Percentiles rank a stretch among this genome's conserved stretches.
Conservation (phyloP, 805 yeast species). For the Starmerella floricola region DNA sequence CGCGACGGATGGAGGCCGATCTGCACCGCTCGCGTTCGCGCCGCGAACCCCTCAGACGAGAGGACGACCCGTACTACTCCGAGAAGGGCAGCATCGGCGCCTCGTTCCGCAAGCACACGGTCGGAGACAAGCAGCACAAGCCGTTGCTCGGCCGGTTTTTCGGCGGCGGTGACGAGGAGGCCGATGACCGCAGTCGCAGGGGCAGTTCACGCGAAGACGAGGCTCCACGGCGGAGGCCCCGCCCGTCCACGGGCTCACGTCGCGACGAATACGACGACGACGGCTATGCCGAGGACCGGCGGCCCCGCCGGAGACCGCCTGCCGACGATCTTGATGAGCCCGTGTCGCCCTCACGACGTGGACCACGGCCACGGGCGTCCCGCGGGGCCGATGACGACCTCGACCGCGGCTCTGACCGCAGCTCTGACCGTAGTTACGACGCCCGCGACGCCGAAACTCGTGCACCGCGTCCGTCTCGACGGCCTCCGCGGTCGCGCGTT, state of each 20-base stretch:
- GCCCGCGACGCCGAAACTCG: too few relatives aligned
- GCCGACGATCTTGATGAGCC: slow-evolving; percentile 2
- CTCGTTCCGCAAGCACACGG: slow-evolving; percentile 8
- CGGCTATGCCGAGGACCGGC: background rate
- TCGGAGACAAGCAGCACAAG: slow-evolving; percentile 14
- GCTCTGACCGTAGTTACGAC: background rate
- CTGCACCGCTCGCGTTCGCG: slow-evolving; percentile 11
- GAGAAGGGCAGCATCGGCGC: slow-evolving; percentile 8
- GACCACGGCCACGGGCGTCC: background rate
- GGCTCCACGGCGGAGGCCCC: too few relatives aligned
- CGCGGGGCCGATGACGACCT: background rate
- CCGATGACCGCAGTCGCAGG: background rate
- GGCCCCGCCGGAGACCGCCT: background rate
- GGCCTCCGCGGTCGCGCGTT: background rate
- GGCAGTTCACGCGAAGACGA: background rate
- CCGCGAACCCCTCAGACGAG: slow-evolving; percentile 2
- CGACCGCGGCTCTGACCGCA: background rate
- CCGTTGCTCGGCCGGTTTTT: slow-evolving; percentile 18
- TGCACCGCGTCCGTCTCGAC: background rate
- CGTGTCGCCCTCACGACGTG: background rate
- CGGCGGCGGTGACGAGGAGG: slow-evolving; percentile 6
- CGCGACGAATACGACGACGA: too few relatives aligned
- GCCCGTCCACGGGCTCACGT: too few relatives aligned
- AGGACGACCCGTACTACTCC: slow-evolving; percentile 8
- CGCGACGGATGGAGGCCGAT: slow-evolving; percentile 15